Conservation (phyloP, 148 eudicot species). For the Agrostemma githago region DNA sequence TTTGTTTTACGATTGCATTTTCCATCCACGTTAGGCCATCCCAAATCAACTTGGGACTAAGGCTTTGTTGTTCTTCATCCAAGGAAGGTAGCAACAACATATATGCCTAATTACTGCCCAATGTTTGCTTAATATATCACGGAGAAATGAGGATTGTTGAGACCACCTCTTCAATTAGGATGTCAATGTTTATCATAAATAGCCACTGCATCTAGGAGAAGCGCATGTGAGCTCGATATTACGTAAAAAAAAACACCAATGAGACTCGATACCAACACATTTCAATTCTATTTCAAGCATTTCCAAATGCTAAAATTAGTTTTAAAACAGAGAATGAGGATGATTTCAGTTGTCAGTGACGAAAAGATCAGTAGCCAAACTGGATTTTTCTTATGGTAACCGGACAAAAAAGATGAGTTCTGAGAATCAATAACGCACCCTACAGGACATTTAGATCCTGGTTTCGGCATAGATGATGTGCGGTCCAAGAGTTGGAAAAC, state of each 20-base stretch:
- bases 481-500: constrained; percentile 92
- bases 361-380: background rate
- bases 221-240: background rate
- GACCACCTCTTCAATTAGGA: background rate
- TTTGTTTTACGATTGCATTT: too few relatives aligned
- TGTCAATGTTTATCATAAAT: background rate
- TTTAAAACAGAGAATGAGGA: background rate
- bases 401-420: constrained; percentile 2
- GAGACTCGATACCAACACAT: background rate
- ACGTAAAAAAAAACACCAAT: background rate
- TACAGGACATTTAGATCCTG: constrained; percentile 73
- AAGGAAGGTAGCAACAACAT: background rate
- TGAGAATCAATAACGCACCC: constrained; percentile 38
- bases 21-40: background rate
- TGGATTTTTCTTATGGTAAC: background rate
- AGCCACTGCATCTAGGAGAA: background rate
- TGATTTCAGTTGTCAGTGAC: background rate
- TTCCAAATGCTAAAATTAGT: background rate
- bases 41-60: background rate
- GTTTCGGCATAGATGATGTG: constrained; percentile 58
- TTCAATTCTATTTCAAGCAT: background rate
- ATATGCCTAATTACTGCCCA: background rate
- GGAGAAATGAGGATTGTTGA: background rate
- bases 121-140: background rate
- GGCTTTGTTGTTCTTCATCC: too few relatives aligned